phyloP scores from a whole-genome alignment of 2,329 filamentous ascomycete genomes.

The Coniosporium tulheliwenetii region DNA sequence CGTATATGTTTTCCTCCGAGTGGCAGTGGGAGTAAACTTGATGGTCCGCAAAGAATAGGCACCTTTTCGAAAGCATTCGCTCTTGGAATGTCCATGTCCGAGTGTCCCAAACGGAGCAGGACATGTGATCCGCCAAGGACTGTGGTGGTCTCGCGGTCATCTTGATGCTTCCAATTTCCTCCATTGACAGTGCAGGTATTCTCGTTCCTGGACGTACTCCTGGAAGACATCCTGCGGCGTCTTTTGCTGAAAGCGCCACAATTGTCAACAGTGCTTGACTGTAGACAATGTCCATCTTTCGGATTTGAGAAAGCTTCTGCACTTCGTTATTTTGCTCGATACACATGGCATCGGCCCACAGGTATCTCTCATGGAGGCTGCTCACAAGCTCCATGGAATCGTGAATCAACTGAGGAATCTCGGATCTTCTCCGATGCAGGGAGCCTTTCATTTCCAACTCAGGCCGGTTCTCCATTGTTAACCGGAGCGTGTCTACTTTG shows the following conservation, averaged over 20 bases:
- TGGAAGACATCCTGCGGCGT: neutral
- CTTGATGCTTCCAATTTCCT: too few relatives aligned
- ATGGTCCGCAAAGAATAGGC: neutral
- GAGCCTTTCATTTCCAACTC: neutral
- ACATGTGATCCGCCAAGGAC: too few relatives aligned
- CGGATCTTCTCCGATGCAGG: neutral
- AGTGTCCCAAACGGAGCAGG: too few relatives aligned
- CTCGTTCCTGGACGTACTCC: too few relatives aligned
- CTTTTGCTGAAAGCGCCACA: neutral
- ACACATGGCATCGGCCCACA: slow-evolving; percentile 8
- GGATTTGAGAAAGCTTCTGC: slow-evolving; percentile 2
- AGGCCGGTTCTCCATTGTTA: neutral
- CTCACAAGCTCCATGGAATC: slow-evolving; percentile 5
- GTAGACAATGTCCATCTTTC: slow-evolving; percentile 6
- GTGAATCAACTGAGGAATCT: slow-evolving; percentile 1
- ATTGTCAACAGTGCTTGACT: slow-evolving; percentile 3
- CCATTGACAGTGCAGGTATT: too few relatives aligned
- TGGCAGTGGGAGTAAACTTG: neutral
- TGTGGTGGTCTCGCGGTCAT: too few relatives aligned
- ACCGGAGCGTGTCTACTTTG: neutral
- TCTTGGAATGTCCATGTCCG: slow-evolving; percentile 1
- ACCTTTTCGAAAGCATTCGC: neutral
- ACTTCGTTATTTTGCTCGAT: slow-evolving; percentile 5
- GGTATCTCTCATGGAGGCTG: slow-evolving; percentile 4
- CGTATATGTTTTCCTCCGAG: too few relatives aligned